phyloP scores from a whole-genome alignment of 306 rosid genomes.

The Casuarina equisetifolia region DNA sequence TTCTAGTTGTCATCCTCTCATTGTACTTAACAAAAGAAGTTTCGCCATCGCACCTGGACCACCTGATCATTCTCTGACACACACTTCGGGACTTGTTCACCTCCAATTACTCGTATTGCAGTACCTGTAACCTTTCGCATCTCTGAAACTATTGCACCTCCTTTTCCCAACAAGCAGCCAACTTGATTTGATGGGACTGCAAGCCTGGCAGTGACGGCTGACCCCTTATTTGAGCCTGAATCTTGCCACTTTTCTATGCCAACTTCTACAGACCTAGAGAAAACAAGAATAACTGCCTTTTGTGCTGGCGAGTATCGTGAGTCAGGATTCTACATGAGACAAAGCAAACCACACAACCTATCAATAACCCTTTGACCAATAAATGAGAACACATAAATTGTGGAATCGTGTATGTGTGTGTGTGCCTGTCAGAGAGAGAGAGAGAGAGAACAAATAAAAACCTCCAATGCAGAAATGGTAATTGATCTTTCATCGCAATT shows the following conservation, averaged over 20 bases:
- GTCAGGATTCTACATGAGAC: slow-evolving; percentile 61
- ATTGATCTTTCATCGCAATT: slow-evolving; percentile 82
- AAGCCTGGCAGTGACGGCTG: slow-evolving; percentile 63
- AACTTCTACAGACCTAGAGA: slow-evolving; percentile 71
- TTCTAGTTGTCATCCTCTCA: background rate
- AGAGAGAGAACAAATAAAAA: slow-evolving; percentile 28
- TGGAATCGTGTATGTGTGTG: slow-evolving; percentile 4
- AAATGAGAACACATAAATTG: slow-evolving; percentile 1
- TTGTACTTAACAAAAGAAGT: slow-evolving; percentile 10
- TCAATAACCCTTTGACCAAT: slow-evolving; percentile 13
- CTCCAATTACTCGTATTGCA: slow-evolving; percentile 62
- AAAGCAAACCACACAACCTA: slow-evolving; percentile 14
- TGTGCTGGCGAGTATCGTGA: slow-evolving; percentile 90
- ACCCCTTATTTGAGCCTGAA: slow-evolving; percentile 52
- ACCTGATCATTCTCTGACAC: slow-evolving; percentile 67
- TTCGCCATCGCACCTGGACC: slow-evolving; percentile 60
- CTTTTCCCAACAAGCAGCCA: slow-evolving; percentile 96
- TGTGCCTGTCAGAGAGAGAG: background rate
- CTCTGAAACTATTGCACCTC: slow-evolving; percentile 81
- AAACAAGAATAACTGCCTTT: slow-evolving; percentile 82
- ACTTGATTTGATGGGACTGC: slow-evolving; percentile 80
- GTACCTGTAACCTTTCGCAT: slow-evolving; percentile 85
- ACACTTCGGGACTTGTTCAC: slow-evolving; percentile 86
- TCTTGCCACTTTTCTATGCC: slow-evolving; percentile 71
- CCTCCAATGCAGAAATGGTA: slow-evolving; percentile 84